These are phyloP conservation scores for Diaporthe sp. DNA, from an alignment of 2,329 filamentous ascomycete genomes.

Conservation along the genomic window DNA sequence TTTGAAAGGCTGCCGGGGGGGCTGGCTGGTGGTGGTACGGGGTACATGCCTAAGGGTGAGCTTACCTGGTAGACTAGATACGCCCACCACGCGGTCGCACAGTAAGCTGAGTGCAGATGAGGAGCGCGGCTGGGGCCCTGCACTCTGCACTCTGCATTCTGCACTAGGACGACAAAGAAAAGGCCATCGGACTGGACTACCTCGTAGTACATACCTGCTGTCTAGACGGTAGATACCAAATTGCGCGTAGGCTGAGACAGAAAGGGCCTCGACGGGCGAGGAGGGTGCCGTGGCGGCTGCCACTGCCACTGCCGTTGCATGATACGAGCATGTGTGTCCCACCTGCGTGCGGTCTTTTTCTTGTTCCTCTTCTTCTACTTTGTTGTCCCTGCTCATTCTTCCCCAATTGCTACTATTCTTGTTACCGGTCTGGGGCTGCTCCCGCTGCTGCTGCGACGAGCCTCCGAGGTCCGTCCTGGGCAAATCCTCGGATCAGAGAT, in stretches of 20 bases:
- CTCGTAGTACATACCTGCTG: background rate
- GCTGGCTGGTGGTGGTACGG: background rate
- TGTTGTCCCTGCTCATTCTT: background rate
- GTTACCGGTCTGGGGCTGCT: conserved; percentile 1
- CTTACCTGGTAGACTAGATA: background rate
- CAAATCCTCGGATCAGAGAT: conserved; percentile 20
- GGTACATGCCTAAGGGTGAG: background rate
- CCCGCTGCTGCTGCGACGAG: background rate
- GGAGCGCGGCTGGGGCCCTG: conserved; percentile 3
- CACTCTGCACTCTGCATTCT: background rate
- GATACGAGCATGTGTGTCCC: conserved; percentile 30
- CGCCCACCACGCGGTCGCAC: background rate
- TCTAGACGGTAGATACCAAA: background rate
- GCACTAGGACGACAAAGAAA: conserved; percentile 18
- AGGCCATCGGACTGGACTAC: background rate
- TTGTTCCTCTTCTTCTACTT: no score
- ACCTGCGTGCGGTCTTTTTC: conserved; percentile 11
- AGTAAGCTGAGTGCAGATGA: conserved; percentile 23
- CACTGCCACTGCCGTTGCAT: conserved; percentile 22
- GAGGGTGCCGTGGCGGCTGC: background rate
- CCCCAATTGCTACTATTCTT: conserved; percentile 1
- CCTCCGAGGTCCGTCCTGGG: conserved; percentile 20
- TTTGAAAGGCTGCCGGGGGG: conserved; percentile 23
- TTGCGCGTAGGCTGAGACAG: conserved; percentile 20
- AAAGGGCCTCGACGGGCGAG: background rate